Evolutionary conservation across 2,329 filamentous ascomycete species (phyloP).

Genomic region (Coniochaeta sp.): DNA sequence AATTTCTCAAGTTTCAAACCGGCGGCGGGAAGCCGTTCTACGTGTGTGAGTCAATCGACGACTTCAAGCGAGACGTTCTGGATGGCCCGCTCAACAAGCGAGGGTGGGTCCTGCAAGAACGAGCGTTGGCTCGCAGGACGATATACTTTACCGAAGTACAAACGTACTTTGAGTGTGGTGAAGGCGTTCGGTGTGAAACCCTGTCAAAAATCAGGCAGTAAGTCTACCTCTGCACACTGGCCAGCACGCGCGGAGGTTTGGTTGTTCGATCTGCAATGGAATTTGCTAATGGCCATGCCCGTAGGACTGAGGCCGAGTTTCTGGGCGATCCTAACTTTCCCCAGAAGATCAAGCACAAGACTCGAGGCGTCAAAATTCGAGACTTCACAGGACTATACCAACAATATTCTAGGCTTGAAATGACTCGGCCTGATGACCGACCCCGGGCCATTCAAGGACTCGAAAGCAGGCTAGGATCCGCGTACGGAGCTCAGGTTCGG

Average conservation of each 20-base stretch:
- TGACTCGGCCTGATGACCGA: conserved; percentile 14
- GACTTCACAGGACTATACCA: conserved; percentile 16
- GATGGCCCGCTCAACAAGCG: conserved; percentile 21
- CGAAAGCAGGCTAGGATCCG: too few relatives aligned
- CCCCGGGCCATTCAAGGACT: conserved; percentile 22
- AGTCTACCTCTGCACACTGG: too few relatives aligned
- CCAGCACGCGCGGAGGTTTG: too few relatives aligned
- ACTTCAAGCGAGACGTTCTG: conserved; percentile 25
- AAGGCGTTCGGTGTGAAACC: conserved; percentile 25
- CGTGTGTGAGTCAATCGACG: conserved; percentile 20
- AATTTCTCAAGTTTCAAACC: conserved; percentile 1
- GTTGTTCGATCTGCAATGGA: too few relatives aligned
- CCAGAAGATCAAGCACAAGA: background rate
- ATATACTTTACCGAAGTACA: conserved; percentile 27
- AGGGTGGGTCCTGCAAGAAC: conserved; percentile 32
- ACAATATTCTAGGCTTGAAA: conserved; percentile 19
- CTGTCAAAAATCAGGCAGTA: conserved; percentile 24
- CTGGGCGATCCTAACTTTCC: conserved; percentile 20
- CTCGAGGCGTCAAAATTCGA: conserved; percentile 11
- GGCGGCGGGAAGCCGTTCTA: conserved; percentile 10
- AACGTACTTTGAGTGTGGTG: conserved; percentile 30
- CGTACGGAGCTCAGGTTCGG: too few relatives aligned
- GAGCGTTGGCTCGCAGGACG: conserved; percentile 25
- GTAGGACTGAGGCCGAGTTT: conserved; percentile 15
- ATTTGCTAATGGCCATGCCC: too few relatives aligned